Conservation (phyloP, 768 basidiomycete genomes). For the Sarcodon sp. region DNA sequence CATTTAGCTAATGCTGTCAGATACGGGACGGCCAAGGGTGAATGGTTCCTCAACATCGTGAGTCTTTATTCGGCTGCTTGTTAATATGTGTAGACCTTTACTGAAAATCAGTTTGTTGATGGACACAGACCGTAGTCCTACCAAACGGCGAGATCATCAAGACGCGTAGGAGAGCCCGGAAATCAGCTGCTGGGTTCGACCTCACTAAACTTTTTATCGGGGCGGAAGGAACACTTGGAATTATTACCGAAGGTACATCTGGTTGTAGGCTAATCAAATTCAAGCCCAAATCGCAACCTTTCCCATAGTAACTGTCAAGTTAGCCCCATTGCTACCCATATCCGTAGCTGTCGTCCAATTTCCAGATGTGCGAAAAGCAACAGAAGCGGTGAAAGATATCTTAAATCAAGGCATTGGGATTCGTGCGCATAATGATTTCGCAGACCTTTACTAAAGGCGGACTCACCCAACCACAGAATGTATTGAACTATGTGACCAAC, state of each 20-base stretch:
- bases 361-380: conserved; percentile 60
- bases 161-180: conserved; percentile 65
- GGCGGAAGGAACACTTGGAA: conserved; percentile 72
- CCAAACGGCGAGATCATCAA: conserved; percentile 87
- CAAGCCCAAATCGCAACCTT: background rate
- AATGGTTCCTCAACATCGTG: conserved; percentile 85
- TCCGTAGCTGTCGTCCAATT: conserved; percentile 78
- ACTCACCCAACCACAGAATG: conserved; percentile 39
- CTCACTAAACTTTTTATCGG: conserved; percentile 79
- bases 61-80: conserved; percentile 8
- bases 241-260: conserved; percentile 67
- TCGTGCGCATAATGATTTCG: conserved; percentile 30
- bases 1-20: conserved; percentile 60
- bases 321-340: conserved; percentile 74
- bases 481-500: conserved; percentile 69
- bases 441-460: background rate
- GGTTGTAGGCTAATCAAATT: background rate
- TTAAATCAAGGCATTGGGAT: conserved; percentile 63
- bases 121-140: conserved; percentile 67
- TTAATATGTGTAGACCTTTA: background rate
- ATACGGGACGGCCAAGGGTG: conserved; percentile 81
- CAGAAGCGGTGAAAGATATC: conserved; percentile 62
- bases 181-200: conserved; percentile 85
- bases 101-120: background rate
- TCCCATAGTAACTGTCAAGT: conserved; percentile 54